Conservation (phyloP, 73 alveolate species). For the Urostyla sp. region DNA sequence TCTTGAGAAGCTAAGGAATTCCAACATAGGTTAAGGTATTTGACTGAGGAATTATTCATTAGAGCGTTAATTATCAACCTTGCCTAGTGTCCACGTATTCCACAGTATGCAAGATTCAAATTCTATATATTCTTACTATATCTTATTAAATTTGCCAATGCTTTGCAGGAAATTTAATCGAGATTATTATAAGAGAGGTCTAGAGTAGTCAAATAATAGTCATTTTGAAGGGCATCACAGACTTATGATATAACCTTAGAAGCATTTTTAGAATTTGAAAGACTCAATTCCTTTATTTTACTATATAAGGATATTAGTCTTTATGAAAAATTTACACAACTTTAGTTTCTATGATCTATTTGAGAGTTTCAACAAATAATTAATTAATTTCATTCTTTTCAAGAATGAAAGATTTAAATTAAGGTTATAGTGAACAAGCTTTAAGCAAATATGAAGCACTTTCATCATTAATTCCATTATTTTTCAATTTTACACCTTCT, state of each 20-base stretch:
- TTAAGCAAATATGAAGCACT: constrained; percentile 30
- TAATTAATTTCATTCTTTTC: constrained; percentile 50
- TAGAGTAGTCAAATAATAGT: constrained; percentile 4
- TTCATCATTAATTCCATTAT: constrained; percentile 54
- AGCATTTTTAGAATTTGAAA: constrained; percentile 15
- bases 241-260: constrained; percentile 38
- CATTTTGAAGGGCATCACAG: constrained; percentile 24
- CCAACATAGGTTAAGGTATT: constrained; percentile 49
- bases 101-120: constrained; percentile 48
- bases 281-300: constrained; percentile 4
- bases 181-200: constrained; percentile 28
- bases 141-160: constrained; percentile 29
- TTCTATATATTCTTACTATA: constrained; percentile 8
- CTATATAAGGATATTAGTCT: background rate
- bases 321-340: background rate
- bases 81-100: constrained; percentile 37
- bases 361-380: constrained; percentile 5
- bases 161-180: constrained; percentile 19
- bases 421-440: constrained; percentile 31
- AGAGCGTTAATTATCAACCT: constrained; percentile 36
- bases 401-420: constrained; percentile 13
- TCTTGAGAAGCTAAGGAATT: constrained; percentile 39
- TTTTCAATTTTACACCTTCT: constrained; percentile 39
- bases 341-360: background rate
- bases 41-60: constrained; percentile 26